A percentile compares a stretch with the other conserved stretches of the same genome.
These are phyloP conservation scores for Entrophospora sp. DNA, from an alignment of 192 early-diverging fungal genomes.

Conservation along the genomic window DNA sequence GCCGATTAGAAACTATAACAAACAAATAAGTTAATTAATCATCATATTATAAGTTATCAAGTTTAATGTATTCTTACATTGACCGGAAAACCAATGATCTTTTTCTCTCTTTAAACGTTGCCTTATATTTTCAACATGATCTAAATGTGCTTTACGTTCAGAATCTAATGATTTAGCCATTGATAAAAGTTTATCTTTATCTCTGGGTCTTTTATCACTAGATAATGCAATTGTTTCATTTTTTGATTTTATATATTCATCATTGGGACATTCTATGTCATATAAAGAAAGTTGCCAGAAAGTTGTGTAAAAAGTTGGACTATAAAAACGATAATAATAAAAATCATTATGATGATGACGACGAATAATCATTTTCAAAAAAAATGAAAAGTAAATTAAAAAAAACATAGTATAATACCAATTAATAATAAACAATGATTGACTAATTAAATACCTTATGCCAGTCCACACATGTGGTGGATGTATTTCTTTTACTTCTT, in stretches of 20 bases:
- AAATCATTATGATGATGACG: no score
- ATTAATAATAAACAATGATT: no score
- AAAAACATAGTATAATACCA: no score
- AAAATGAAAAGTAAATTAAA: no score
- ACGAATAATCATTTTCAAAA: no score
- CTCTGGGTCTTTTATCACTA: slow-evolving; percentile 34
- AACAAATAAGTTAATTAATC: no score
- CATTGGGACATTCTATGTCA: slow-evolving; percentile 60
- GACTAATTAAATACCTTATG: no score
- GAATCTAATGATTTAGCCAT: slow-evolving; percentile 8
- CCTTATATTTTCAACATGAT: slow-evolving; percentile 19
- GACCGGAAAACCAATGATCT: slow-evolving; percentile 36
- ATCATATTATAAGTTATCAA: no score
- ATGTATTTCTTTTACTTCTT: slow-evolving; percentile 28
- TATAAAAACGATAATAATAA: no score
- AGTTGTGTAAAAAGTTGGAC: slow-evolving; percentile 60
- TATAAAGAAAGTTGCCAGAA: slow-evolving; percentile 75
- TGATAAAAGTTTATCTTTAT: slow-evolving; percentile 17
- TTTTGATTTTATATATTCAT: slow-evolving; percentile 40
- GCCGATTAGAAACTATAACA: slow-evolving; percentile 30
- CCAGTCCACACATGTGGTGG: slow-evolving; percentile 34
- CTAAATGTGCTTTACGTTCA: slow-evolving; percentile 20
- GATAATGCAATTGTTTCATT: neutral
- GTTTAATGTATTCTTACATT: no score
- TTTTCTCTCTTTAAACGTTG: slow-evolving; percentile 35